Base-by-base conservation (phyloP, 2,329 filamentous ascomycete genomes). In the Periconia sp. region DNA sequence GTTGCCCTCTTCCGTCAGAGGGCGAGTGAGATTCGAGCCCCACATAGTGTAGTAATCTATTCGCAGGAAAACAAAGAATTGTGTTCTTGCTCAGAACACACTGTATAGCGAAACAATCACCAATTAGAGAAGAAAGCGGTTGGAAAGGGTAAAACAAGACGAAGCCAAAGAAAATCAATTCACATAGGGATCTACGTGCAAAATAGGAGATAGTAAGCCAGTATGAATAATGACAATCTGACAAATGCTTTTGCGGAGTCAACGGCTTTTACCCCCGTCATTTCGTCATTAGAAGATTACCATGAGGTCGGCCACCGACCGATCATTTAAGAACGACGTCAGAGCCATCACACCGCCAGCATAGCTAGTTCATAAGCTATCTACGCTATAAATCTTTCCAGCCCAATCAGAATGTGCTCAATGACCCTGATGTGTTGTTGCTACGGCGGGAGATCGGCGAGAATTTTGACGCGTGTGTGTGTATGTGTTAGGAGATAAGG, bases 1-100 rank as follows among this genome's bases (percentile, higher is more conserved):
- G 18, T 43, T 56, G 38, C 64, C 55, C 16, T 53, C 56, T 29
- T 63, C 57, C 3, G 28, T 46, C 13, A 23, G 40, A 36, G 36
- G 40, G 15, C 30, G 28, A 10, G 36, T 34, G 13, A 43, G 29
- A 15, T 39, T 40, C 1, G 36, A 25, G 4, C 35, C 40, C 45
- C 45, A 48, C 45, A 48, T 48, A 19, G 4, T 32, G 17, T 9
- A 26, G 22, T 22, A 4, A 11, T 5, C 15, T 28, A 30, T 30
- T 30, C 10, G 8, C 23, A 12, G 23, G 12, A 25, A 12, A 25
- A 25, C 8, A 7, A 25, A 25, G 23, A 7, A 25, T 12, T 7
- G 12, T 25, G 8, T n/a, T n/a, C n/a, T n/a, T n/a, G n/a, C n/a
- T n/a, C n/a, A n/a, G n/a, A n/a, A n/a, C n/a, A n/a, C n/a, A n/a